A percentile compares a stretch with the other conserved stretches of the same genome.
phyloP scores from a whole-genome alignment of 2,329 filamentous ascomycete genomes.

The Xylaria sp. region DNA sequence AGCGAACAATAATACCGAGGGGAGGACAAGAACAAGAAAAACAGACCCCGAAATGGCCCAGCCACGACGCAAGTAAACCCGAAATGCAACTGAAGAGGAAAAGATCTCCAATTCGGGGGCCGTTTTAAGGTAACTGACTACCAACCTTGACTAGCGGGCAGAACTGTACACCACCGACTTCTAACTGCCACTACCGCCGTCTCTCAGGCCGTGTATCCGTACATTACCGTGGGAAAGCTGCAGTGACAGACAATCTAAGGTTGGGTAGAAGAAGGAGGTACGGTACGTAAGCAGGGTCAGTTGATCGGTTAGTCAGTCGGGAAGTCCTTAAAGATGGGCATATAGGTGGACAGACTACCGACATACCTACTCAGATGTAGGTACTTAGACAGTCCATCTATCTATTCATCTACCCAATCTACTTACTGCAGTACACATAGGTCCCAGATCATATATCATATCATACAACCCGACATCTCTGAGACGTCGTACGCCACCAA shows the following conservation, averaged over 20 bases:
- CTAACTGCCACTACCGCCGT: neutral
- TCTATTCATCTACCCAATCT: neutral
- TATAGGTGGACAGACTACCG: neutral
- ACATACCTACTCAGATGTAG: no score
- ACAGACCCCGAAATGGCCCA: neutral
- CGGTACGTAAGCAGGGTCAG: no score
- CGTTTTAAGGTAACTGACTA: constrained; percentile 1
- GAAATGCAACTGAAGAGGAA: constrained; percentile 8
- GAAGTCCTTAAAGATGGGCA: neutral
- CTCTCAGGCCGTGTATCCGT: neutral
- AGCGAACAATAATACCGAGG: neutral
- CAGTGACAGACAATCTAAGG: neutral
- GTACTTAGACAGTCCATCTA: neutral
- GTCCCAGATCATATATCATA: constrained; percentile 8
- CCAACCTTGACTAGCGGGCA: neutral
- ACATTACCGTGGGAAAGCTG: neutral
- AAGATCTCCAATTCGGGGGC: neutral
- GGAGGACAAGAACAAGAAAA: neutral
- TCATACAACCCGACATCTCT: neutral
- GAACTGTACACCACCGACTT: neutral
- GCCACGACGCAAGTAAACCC: neutral
- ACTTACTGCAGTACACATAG: neutral
- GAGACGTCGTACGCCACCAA: neutral
- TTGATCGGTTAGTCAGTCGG: no score
- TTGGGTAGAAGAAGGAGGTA: neutral